Conservation (phyloP, 495 filamentous ascomycete genomes). For the Podospora pseudoanserina region DNA sequence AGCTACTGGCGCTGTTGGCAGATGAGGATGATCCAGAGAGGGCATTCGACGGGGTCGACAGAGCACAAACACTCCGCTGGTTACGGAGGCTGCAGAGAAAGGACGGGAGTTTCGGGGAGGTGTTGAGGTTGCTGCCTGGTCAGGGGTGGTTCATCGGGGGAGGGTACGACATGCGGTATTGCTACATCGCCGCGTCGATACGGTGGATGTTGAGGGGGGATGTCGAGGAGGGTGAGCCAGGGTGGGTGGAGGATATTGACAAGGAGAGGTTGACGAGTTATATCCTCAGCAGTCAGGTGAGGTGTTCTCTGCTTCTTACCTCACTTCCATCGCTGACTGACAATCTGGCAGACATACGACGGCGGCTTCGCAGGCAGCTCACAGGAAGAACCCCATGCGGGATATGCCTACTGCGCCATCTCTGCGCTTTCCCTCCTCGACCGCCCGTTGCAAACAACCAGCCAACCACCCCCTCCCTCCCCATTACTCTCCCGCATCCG, state of each 20-base stretch:
- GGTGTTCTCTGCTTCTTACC: not conserved
- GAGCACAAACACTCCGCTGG: constrained; percentile 66
- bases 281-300: constrained; percentile 40
- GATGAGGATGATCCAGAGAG: constrained; percentile 56
- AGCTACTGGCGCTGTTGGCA: constrained; percentile 67
- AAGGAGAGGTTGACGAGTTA: constrained; percentile 65
- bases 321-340: constrained; percentile 8
- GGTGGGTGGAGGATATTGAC: constrained; percentile 66
- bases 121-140: constrained; percentile 49
- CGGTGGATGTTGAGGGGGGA: constrained; percentile 73
- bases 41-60: constrained; percentile 55
- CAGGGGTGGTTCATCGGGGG: constrained; percentile 60
- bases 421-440: constrained; percentile 68
- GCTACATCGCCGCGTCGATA: constrained; percentile 76
- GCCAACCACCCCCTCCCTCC: not conserved
- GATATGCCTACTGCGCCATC: constrained; percentile 83
- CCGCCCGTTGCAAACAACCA: constrained; percentile 38
- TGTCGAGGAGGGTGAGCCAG: constrained; percentile 49
- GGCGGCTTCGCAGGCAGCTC: constrained; percentile 80
- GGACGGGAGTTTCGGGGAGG: constrained; percentile 91
- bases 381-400: constrained; percentile 84
- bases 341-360: constrained; percentile 74
- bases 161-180: constrained; percentile 79
- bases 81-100: constrained; percentile 70
- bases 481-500: constrained; percentile 36